Evolutionary conservation across 257 asterid species (phyloP).

Genomic region (Jacaranda copaia): DNA sequence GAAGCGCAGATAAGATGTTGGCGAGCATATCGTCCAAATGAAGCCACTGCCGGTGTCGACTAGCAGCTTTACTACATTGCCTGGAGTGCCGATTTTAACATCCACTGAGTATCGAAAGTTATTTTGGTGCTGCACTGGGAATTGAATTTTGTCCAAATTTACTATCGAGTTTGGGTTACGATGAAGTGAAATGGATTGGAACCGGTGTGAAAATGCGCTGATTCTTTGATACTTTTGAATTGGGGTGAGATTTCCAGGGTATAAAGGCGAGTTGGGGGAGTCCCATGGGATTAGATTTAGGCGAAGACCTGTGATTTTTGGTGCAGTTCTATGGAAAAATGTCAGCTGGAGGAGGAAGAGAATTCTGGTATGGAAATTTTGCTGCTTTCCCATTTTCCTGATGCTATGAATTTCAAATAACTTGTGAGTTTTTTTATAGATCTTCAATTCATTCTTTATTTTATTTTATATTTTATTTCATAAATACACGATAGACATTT

Average conservation of each 20-base stretch:
- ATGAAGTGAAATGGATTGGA: not conserved
- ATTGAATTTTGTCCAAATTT: not conserved
- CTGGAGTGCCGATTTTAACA: conserved; percentile 26
- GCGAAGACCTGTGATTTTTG: not conserved
- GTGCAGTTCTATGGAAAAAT: not conserved
- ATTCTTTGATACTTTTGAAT: conserved; percentile 21
- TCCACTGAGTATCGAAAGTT: conserved; percentile 27
- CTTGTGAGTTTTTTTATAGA: not conserved
- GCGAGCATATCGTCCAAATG: conserved; percentile 17
- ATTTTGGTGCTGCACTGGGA: not conserved
- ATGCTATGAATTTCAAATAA: not conserved
- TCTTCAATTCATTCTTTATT: no score
- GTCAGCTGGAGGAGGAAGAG: conserved; percentile 8
- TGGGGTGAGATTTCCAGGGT: conserved; percentile 33
- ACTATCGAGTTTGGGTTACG: not conserved
- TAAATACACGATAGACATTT: no score
- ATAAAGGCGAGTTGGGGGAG: conserved; percentile 32
- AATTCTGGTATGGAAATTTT: not conserved
- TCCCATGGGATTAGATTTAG: conserved; percentile 36
- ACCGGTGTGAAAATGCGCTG: not conserved
- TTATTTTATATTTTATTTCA: no score
- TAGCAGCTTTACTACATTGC: conserved; percentile 20
- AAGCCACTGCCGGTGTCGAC: conserved; percentile 24
- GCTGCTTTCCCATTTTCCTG: not conserved
- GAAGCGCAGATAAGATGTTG: conserved; percentile 7